These are phyloP conservation scores for Sarocladium oryzae DNA, from an alignment of 2,329 filamentous ascomycete species.

Conservation along the genomic window DNA sequence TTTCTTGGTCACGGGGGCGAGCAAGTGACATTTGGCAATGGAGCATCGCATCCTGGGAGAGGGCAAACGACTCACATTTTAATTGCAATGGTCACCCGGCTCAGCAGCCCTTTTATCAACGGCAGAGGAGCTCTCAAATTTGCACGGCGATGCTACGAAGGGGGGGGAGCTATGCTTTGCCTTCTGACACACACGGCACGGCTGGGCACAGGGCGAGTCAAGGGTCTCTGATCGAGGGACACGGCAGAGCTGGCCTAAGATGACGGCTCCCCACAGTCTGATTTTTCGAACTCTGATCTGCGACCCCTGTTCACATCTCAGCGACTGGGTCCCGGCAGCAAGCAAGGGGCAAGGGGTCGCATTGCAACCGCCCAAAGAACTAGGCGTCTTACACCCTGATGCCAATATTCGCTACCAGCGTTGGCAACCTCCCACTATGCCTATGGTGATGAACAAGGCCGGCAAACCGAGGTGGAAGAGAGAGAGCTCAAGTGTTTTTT, in stretches of 20 bases:
- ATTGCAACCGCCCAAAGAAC: no score
- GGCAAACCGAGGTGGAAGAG: no score
- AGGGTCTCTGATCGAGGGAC: conserved; percentile 4
- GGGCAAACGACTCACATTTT: not conserved
- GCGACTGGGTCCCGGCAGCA: not conserved
- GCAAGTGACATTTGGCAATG: no score
- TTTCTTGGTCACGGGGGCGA: no score
- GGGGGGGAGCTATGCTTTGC: no score
- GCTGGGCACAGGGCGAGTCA: not conserved
- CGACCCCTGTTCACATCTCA: conserved; percentile 7
- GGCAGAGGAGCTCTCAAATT: no score
- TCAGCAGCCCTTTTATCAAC: not conserved
- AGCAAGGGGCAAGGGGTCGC: conserved; percentile 1
- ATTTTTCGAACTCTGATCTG: conserved; percentile 8
- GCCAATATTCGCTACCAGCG: not conserved
- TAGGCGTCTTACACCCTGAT: not conserved
- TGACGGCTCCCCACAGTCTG: conserved; percentile 6
- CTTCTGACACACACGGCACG: not conserved
- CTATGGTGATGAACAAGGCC: not conserved
- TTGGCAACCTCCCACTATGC: not conserved
- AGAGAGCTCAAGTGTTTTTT: no score
- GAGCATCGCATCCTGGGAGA: no score
- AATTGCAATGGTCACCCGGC: not conserved
- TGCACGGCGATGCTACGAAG: no score
- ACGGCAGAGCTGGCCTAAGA: not conserved